A percentile compares a stretch with the other conserved stretches of the same genome.
phyloP scores from a whole-genome alignment of 768 basidiomycete genomes.

The Lyophyllum semitale region DNA sequence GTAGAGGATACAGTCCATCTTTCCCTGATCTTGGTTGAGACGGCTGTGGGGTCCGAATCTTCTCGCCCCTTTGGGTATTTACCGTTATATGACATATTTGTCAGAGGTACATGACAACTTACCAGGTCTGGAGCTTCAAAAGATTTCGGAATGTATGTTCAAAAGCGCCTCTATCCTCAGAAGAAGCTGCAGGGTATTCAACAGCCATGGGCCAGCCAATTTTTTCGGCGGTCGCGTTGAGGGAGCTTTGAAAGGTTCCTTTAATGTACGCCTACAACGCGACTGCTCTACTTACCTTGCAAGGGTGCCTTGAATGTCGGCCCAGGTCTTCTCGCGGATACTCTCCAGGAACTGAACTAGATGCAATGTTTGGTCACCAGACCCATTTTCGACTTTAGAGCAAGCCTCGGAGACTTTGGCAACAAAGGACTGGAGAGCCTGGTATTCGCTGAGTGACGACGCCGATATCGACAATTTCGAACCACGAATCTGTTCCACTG shows the following conservation, averaged over 20 bases:
- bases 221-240: slow-evolving; percentile 67
- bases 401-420: slow-evolving; percentile 46
- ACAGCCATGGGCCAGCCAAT: slow-evolving; percentile 86
- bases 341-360: slow-evolving; percentile 62
- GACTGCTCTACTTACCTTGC: slow-evolving; percentile 51
- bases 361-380: slow-evolving; percentile 53
- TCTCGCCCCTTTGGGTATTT: slow-evolving; percentile 46
- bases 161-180: slow-evolving; percentile 62
- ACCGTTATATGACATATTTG: not conserved
- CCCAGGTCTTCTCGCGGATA: slow-evolving; percentile 76
- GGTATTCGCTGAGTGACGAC: slow-evolving; percentile 56
- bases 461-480: slow-evolving; percentile 39
- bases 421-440: slow-evolving; percentile 64
- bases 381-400: slow-evolving; percentile 44
- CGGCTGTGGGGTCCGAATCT: slow-evolving; percentile 29
- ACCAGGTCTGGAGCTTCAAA: slow-evolving; percentile 79
- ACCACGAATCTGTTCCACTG: slow-evolving; percentile 52
- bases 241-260: slow-evolving; percentile 42
- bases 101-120: slow-evolving; percentile 28
- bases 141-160: slow-evolving; percentile 79
- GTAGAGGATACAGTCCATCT: slow-evolving; percentile 78
- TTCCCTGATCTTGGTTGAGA: slow-evolving; percentile 29
- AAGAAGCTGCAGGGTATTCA: slow-evolving; percentile 55
- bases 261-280: not conserved
- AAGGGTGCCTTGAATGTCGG: slow-evolving; percentile 65